Evolutionary conservation across 192 early-diverging fungal genomes (phyloP), one percentile per base, ranked within the genome.

Genomic region (Helicostylum pulchrum): DNA sequence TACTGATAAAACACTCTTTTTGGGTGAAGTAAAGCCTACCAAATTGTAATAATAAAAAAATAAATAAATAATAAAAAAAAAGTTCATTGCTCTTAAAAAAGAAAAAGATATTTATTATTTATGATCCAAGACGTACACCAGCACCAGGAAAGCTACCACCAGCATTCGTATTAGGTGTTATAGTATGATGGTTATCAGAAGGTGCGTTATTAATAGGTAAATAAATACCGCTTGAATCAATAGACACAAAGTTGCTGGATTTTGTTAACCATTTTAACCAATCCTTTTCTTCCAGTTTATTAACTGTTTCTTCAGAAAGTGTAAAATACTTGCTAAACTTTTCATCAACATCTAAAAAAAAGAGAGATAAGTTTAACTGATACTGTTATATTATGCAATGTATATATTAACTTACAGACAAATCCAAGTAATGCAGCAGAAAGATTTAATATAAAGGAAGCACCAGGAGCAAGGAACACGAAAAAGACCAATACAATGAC

Each of bases 1-100:
- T 63, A 89, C 85, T 30, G 97, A 99, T 77, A 87, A 87, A 62
- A 92, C 86, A 30, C 70, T 99, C 64, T 96, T 93, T 72, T 57
- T 97, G 31, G 95, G 95, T 32, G 92, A 95, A 82, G 74, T 92
- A 49, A 85, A 89, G 48, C 74, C 82, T 4, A 64, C 69, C 11
- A 56, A 67, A n/a, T 59, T 53, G 21, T 55, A 55, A 39, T 39
- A 57, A 54, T 23, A 34, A n/a, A 34, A 31, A 12, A 34, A 54
- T 31, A 54, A 34, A 54, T 1, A 3, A 17, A 23, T 42, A 36
- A 36, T 19, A 39, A 39, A 42, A 39, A 57, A 42, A 7, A 0
- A 20, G 26, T 26, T 26, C 26, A 26, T n/a, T 26, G 26, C 2
- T 26, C 26, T 26, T 26, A 42, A 39, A 34, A 51, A 51, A 52